phyloP scores from a whole-genome alignment of 73 alveolate genomes.

The Blepharisma stoltei region DNA sequence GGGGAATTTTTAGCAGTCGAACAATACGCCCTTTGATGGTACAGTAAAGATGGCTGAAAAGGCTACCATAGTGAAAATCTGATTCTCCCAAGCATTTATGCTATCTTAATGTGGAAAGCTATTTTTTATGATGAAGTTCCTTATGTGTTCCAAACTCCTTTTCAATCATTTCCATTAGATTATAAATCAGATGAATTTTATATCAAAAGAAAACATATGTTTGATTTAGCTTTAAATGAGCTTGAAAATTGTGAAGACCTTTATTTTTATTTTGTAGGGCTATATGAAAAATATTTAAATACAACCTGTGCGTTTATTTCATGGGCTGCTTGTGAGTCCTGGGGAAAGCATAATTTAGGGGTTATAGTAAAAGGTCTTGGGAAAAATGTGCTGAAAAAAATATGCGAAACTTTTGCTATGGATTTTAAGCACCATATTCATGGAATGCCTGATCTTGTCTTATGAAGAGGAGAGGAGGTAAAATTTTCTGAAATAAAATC shows the following conservation, averaged over 20 bases:
- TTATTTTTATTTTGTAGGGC: conserved; percentile 40
- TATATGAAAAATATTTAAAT: conserved; percentile 69
- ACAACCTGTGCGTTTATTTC: conserved; percentile 68
- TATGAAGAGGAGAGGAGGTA: conserved; percentile 69
- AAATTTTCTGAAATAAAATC: conserved; percentile 87
- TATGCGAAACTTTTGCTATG: conserved; percentile 52
- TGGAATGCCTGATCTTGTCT: conserved; percentile 91
- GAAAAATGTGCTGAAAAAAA: conserved; percentile 52
- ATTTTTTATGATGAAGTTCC: conserved; percentile 75
- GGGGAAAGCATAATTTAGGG: conserved; percentile 37
- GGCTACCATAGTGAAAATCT: conserved; percentile 88
- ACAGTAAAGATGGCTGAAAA: conserved; percentile 60
- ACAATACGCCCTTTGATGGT: conserved; percentile 75
- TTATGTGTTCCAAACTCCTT: conserved; percentile 75
- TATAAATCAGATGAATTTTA: conserved; percentile 71
- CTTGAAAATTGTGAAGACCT: conserved; percentile 45
- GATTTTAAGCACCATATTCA: conserved; percentile 68
- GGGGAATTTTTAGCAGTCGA: conserved; percentile 63
- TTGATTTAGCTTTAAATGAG: conserved; percentile 44
- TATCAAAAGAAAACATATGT: conserved; percentile 58
- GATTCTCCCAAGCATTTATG: conserved; percentile 64
- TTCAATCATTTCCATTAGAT: conserved; percentile 82
- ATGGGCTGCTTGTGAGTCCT: conserved; percentile 66
- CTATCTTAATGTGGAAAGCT: conserved; percentile 79
- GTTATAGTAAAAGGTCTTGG: conserved; percentile 49